Evolutionary conservation across 176 grass and related monocot species (phyloP), one percentile per base, ranked within the genome.

Genomic region (Thinopyrum elongatum): DNA sequence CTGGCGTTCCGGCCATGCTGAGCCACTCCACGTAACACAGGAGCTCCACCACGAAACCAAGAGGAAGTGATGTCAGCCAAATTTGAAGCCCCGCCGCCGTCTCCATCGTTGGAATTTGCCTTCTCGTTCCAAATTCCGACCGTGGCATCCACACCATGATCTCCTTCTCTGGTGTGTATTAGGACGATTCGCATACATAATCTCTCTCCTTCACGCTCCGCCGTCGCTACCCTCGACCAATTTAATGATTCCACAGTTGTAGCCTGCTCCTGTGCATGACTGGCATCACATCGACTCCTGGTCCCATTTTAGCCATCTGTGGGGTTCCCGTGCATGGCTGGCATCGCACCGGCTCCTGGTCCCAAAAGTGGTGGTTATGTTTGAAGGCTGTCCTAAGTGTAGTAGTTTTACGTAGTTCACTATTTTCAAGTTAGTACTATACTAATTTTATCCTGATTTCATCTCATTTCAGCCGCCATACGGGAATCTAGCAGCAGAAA

Each of bases 391-490:
- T 46, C 72, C 39, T 26, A 75, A 29, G 13, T 44, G 8, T 51
- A 44, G 72, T 49, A 3, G 14, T 75, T 29, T 51, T 75, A 75
- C 21, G 72, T 75, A 75, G 46, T 75, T 74, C 46, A 47, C 26
- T 10, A 4, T 51, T 29, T 47, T 75, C 42, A 75, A 75, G 25
- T 51, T 51, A 49, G 41, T 29, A 75, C 25, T 49, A 22, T 57
- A 58, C 55, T 79, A 4, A 57, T 62, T 65, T 47, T 87, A 76
- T 80, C 70, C 68, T 84, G 44, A 79, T 78, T 81, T 79, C 21
- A 80, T 82, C 33, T 90, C 59, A 81, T 90, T 67, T 84, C 91
- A 98, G 96, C 4, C 85, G 46, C 44, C 84, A 36, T 92, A 84
- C 39, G 82, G 73, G 51, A 92, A 85, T 72, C 49, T 86, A n/a